Evolutionary conservation across 257 asterid species (phyloP).

Genomic region (Penstemon barbatus): DNA sequence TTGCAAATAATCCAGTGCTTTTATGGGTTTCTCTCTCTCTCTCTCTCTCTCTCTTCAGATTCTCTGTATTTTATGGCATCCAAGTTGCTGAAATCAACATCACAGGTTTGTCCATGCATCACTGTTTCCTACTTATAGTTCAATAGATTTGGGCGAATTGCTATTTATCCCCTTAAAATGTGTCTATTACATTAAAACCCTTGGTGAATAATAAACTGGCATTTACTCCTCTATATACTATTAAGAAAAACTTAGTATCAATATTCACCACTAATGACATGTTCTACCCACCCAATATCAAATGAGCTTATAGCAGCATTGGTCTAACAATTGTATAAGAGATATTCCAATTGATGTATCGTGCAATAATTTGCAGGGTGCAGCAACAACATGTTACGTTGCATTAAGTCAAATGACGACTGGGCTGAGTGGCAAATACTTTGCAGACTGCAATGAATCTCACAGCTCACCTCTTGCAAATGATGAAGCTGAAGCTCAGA

Average conservation of each 20-base stretch:
- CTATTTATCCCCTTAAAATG: too few species aligned
- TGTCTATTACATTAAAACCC: too few species aligned
- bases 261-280: too few species aligned
- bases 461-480: slow-evolving; percentile 62
- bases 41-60: slow-evolving; percentile 42
- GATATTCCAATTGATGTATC: background rate
- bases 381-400: slow-evolving; percentile 78
- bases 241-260: too few species aligned
- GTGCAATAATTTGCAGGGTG: slow-evolving; percentile 49
- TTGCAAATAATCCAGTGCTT: slow-evolving; percentile 7
- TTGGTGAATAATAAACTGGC: too few species aligned
- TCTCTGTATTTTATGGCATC: slow-evolving; percentile 84
- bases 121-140: slow-evolving; percentile 16
- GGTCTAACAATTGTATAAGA: background rate
- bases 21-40: too few species aligned
- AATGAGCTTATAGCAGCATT: too few species aligned
- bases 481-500: slow-evolving; percentile 48
- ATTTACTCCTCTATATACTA: too few species aligned
- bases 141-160: background rate
- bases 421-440: slow-evolving; percentile 67
- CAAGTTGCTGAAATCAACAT: slow-evolving; percentile 73
- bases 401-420: slow-evolving; percentile 55
- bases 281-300: too few species aligned
- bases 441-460: slow-evolving; percentile 78
- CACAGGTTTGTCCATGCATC: slow-evolving; percentile 67